phyloP scores from a whole-genome alignment of 2,329 filamentous ascomycete species.

The Neopestalotiopsis sp. region DNA sequence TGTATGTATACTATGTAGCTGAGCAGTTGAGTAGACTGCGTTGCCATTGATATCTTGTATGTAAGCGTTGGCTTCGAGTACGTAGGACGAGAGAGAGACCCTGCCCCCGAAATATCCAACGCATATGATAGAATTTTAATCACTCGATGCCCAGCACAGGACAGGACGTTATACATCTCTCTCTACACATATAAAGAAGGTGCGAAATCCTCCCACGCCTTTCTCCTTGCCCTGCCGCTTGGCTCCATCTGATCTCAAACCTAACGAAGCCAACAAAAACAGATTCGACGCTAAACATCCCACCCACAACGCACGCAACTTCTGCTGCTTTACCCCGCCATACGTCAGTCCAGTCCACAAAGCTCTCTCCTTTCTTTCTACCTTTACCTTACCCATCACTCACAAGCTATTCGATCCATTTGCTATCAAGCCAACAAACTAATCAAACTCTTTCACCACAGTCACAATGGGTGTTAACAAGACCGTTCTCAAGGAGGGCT shows the following conservation, averaged over 20 bases:
- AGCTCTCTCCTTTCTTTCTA: neutral
- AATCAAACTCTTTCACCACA: conserved; percentile 11
- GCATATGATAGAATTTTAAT: neutral
- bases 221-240: neutral
- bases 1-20: neutral
- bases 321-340: conserved; percentile 15
- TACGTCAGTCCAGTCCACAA: conserved; percentile 4
- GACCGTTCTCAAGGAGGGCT: conserved; percentile 66
- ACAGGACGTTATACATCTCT: neutral
- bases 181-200: neutral
- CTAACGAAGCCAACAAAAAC: neutral
- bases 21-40: neutral
- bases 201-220: neutral
- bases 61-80: neutral
- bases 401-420: conserved; percentile 21
- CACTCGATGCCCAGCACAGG: too few species aligned
- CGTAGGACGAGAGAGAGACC: neutral
- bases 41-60: neutral
- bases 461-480: conserved; percentile 77
- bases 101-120: neutral
- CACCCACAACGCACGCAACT: conserved; percentile 13
- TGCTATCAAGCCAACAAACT: conserved; percentile 20
- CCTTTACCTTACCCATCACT: neutral
- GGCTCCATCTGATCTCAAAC: neutral
- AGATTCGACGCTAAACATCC: conserved; percentile 20